Percentiles rank a stretch among this genome's conserved stretches.
phyloP scores from a whole-genome alignment of 2,329 filamentous ascomycete species.

The Trichothecium roseum region DNA sequence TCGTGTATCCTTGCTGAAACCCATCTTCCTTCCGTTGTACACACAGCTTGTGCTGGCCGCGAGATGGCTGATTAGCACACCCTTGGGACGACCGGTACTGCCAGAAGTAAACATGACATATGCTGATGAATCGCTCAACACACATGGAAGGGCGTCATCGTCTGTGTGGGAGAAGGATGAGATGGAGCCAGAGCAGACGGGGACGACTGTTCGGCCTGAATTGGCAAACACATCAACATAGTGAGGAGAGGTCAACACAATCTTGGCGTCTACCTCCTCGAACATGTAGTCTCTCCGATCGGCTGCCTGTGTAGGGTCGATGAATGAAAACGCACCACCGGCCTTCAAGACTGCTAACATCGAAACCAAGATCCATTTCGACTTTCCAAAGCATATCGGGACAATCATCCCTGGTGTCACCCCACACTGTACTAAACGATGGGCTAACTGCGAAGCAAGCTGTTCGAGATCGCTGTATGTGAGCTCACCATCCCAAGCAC shows the following conservation, averaged over 20 bases:
- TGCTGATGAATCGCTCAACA: slow-evolving; percentile 5
- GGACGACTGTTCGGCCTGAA: too few species aligned
- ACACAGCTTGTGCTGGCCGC: slow-evolving; percentile 4
- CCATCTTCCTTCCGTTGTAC: slow-evolving; percentile 2
- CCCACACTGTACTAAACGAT: slow-evolving; percentile 8
- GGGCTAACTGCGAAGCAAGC: slow-evolving; percentile 4
- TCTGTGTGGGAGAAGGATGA: too few species aligned
- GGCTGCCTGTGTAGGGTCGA: slow-evolving; percentile 18
- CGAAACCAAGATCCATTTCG: slow-evolving; percentile 19
- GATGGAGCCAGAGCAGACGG: too few species aligned
- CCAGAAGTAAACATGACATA: slow-evolving; percentile 7
- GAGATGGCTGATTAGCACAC: slow-evolving; percentile 4
- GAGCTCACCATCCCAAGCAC: slow-evolving; percentile 1
- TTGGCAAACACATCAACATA: too few species aligned
- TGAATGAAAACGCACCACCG: slow-evolving; percentile 17
- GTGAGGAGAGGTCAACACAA: neutral
- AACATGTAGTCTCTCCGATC: too few species aligned
- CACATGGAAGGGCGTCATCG: too few species aligned
- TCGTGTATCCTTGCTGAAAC: slow-evolving; percentile 3
- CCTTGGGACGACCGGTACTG: slow-evolving; percentile 5
- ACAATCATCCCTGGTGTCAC: slow-evolving; percentile 13
- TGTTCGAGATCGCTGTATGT: slow-evolving; percentile 9
- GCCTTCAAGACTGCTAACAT: slow-evolving; percentile 22
- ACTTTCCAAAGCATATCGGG: slow-evolving; percentile 25
- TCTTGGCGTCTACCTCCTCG: neutral